Evolutionary conservation across 306 rosid genomes (phyloP), one percentile per base, ranked within the genome.

Genomic region (Prosopis cineraria): DNA sequence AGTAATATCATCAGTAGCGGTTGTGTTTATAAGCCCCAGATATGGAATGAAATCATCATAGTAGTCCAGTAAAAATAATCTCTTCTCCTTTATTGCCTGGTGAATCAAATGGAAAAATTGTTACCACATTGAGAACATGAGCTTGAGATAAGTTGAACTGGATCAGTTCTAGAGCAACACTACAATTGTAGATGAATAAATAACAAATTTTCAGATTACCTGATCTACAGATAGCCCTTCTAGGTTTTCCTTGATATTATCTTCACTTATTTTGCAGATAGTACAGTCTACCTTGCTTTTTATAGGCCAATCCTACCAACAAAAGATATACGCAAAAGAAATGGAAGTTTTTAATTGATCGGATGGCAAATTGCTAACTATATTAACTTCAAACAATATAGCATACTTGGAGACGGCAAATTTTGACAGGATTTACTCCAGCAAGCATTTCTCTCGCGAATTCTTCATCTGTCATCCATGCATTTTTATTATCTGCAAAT

Each of bases 361-460:
- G n/a, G n/a, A n/a, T n/a, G n/a, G n/a, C n/a, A 29, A 19, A 19
- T 63, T 31, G 34, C 5, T 24, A 24, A 6, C 25, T 17, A 12
- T 27, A 12, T 27, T 14, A 31, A 62, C 24, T 44, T 1, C 8
- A n/a, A 58, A 27, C 48, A 53, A 37, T 33, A 48, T 50, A 24
- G 65, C 75, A 69, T 89, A 89, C 93, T 12, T 79, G n/a, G 30
- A 87, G 91, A 30, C 89, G 67, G 11, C 62, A 27, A 20, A 89
- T 89, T 77, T 65, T 17, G 37, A 85, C 75, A 25, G 89, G 93
- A 69, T 87, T 81, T 13, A 83, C 73, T 59, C 93, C 91, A 9
- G 93, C 93, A 53, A 89, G 82, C 89, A 89, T 87, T 76, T 89
- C 89, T 83, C 89, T 85, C 5, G 91, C 79, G 64, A 89, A 89